Base-by-base conservation (phyloP, 2,329 filamentous ascomycete genomes). In the Aspergillus fructus region DNA sequence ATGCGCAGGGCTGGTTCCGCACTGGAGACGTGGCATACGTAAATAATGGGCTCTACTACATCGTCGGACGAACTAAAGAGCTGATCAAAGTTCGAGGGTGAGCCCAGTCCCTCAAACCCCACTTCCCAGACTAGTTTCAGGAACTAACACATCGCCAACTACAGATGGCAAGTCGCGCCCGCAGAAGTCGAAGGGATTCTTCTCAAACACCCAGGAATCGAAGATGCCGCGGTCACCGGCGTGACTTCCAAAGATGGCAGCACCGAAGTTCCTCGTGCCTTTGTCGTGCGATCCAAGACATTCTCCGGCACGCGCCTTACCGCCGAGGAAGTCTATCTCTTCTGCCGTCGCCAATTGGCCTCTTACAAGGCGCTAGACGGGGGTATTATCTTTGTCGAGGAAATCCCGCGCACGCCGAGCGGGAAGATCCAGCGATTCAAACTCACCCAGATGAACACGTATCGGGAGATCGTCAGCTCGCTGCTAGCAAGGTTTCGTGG, bases 391-490 rank as follows among this genome's bases (percentile, higher is more conserved):
- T 82, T 82, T 53, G 74, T 81, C 13, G 75, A 80, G 45, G 68
- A 75, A 27, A 79, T 83, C 34, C 80, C 80, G 4, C 77, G 78
- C 47, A 78, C 78, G 3, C 70, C 78, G 0, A 80, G 78, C 56
- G 80, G 80, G 13, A 83, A 83, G 68, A 80, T 82, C 49, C 71
- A 78, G 57, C 69, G 76, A 7, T 75, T 74, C 66, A 74, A 70
- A 56, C 65, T 76, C 24, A 62, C 69, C 2, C 71, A 75, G 62
- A 74, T 75, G 72, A 74, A 75, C 55, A 61, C 67, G 11, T 75
- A 75, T 56, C 66, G 73, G 2, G 71, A 74, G 41, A 71, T 75
- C 58, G 66, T 75, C 11, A 64, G 68, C 4, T 71, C 68, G 5
- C 59, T 74, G 6, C 57, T 73, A 6, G 62, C 64, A 33, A 62